Evolutionary conservation across 2,329 filamentous ascomycete species (phyloP), one percentile per base, ranked within the genome.

Genomic region (Paecilomyces sp.): DNA sequence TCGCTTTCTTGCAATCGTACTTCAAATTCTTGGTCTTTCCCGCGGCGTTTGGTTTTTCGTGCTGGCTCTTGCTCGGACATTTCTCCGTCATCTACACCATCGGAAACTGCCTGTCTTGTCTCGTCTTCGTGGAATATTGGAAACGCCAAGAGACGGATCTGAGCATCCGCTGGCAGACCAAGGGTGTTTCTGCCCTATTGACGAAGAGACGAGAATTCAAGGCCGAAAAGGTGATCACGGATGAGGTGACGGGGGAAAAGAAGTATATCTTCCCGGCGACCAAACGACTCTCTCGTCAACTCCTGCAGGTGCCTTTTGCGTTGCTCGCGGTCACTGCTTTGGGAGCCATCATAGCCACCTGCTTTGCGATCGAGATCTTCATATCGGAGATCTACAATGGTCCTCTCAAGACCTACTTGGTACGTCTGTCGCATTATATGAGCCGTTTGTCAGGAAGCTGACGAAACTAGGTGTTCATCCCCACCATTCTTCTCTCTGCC

Each of bases 301-400:
- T 94, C 51, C 81, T 96, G n/a, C 90, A 95, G 72, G 80, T 95
- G 2, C 92, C 92, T 0, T 97, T 99, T 74, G 91, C 92, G 0
- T 70, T 96, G 11, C 81, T 86, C n/a, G 92, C 92, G 33, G 79
- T 88, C 4, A 64, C 86, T 34, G 84, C 88, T 1, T 82, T 99
- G 11, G 94, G 93, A 1, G 86, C 87, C n/a, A 82, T 99, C 61
- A 97, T 97, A 66, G 87, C 90, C 8, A 87, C 86, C 13, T 96
- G 91, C 74, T 97, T 97, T 74, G 90, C 88, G 2, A 93, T 99
- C 65, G 94, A 99, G 74, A 92, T 99, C 55, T 97, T 97, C 76
- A 91, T 99, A 66, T 92, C 90, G 0, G 92, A 99, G 76, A 86
- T 99, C 30, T 99, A 99, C 74, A 85, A 88, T 64, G 94, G 94